Evolutionary conservation across 2,329 filamentous ascomycete species (phyloP).

Genomic region (Huntiella bhutanensis): DNA sequence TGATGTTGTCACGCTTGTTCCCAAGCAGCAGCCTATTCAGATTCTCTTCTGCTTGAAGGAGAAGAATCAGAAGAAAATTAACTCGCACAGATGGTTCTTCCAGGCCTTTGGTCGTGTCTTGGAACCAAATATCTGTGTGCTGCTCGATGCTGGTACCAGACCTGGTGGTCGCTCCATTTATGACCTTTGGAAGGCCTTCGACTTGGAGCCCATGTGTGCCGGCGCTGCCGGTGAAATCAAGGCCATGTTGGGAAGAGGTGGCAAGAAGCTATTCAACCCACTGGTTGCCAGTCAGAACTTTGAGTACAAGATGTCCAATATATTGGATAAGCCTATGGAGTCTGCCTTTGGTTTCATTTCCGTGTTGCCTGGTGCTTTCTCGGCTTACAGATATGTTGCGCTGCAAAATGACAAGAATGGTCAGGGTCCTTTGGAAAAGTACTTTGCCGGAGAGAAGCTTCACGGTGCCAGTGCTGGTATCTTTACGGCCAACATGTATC

Average conservation of each 20-base stretch:
- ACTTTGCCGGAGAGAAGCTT: slow-evolving; percentile 92
- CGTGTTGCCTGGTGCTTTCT: slow-evolving; percentile 90
- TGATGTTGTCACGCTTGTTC: slow-evolving; percentile 65
- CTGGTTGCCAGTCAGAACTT: slow-evolving; percentile 95
- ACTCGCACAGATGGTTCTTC: slow-evolving; percentile 98
- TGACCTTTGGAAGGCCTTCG: slow-evolving; percentile 95
- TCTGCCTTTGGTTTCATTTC: slow-evolving; percentile 97
- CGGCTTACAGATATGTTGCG: slow-evolving; percentile 88
- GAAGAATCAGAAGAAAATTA: slow-evolving; percentile 99
- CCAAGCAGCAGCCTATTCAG: slow-evolving; percentile 78
- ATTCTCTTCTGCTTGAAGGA: slow-evolving; percentile 97
- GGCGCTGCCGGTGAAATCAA: slow-evolving; percentile 98
- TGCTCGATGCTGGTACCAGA: slow-evolving; percentile 89
- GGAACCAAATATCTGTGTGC: slow-evolving; percentile 89
- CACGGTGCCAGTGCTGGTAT: slow-evolving; percentile 83
- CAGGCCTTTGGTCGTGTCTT: slow-evolving; percentile 83
- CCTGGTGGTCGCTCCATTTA: slow-evolving; percentile 92
- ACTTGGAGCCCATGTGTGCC: slow-evolving; percentile 91
- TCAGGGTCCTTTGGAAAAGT: slow-evolving; percentile 82
- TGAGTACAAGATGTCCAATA: slow-evolving; percentile 99
- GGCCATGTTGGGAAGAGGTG: slow-evolving; percentile 72
- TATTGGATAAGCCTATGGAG: slow-evolving; percentile 91
- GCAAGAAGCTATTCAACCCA: slow-evolving; percentile 80
- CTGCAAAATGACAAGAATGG: slow-evolving; percentile 94
- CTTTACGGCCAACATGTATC: slow-evolving; percentile 94